Evolutionary conservation across 148 eudicot genomes (phyloP).

Genomic region (Rhododendron griersonianum): DNA sequence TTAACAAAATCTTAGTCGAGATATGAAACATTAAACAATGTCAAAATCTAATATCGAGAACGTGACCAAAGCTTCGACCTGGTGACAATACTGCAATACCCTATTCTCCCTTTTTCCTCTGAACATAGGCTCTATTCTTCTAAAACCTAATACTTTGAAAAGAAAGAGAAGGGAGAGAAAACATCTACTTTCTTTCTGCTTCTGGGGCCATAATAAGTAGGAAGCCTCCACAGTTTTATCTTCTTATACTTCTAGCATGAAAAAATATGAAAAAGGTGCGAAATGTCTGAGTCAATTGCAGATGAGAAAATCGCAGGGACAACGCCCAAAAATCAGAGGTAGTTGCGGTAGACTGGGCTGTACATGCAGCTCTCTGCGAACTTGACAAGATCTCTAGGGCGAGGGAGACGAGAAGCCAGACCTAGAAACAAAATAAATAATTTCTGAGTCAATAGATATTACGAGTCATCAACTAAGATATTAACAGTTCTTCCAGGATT

Average conservation of each 20-base stretch:
- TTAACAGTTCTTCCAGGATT: not conserved
- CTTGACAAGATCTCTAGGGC: constrained; percentile 57
- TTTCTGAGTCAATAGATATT: not conserved
- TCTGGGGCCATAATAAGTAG: not conserved
- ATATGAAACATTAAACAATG: not conserved
- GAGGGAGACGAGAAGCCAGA: constrained; percentile 77
- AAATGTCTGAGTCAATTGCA: not conserved
- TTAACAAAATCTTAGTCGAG: not conserved
- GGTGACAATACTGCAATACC: not conserved
- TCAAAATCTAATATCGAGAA: not conserved
- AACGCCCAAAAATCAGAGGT: constrained; percentile 18
- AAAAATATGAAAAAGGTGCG: not conserved
- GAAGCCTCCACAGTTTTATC: not conserved
- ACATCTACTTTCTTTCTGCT: not conserved
- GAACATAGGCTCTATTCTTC: not conserved
- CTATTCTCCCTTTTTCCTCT: not conserved
- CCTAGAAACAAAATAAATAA: constrained; percentile 33
- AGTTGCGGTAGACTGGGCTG: constrained; percentile 57
- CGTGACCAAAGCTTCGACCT: not conserved
- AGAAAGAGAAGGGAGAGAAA: not conserved
- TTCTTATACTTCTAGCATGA: not conserved
- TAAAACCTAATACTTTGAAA: not conserved
- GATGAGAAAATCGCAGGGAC: not conserved
- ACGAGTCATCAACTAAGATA: not conserved
- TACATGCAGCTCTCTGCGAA: constrained; percentile 88